phyloP scores from a whole-genome alignment of 129 eudicot genomes.

The Artemisia argyi region DNA sequence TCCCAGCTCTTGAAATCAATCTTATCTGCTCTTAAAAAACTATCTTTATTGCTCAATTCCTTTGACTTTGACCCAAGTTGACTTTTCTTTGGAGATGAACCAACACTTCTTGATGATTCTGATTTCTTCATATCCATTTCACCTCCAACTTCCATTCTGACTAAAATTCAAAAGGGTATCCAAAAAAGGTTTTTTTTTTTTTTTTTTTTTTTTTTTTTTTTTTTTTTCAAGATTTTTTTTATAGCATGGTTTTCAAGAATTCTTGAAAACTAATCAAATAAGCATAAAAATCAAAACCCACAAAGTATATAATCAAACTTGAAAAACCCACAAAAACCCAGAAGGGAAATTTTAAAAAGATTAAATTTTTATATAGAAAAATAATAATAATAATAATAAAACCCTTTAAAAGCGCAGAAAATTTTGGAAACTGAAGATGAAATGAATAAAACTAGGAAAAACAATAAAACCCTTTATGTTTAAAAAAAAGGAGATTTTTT shows the following conservation, averaged over 20 bases:
- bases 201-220: not conserved
- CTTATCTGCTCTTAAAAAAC: constrained; percentile 75
- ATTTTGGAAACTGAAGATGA: constrained; percentile 2
- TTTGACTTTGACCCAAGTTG: constrained; percentile 43
- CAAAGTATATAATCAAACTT: constrained; percentile 3
- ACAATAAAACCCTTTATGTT: not conserved
- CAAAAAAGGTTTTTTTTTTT: not conserved
- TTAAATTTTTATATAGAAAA: not conserved
- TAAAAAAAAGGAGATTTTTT: not conserved
- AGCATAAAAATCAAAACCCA: not conserved
- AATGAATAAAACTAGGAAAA: constrained; percentile 15
- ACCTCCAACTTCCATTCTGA: not conserved
- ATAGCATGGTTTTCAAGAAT: constrained; percentile 26
- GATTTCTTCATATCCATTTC: constrained; percentile 17
- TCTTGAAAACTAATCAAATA: constrained; percentile 22
- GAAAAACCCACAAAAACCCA: constrained; percentile 9
- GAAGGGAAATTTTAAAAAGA: not conserved
- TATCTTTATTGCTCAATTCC: constrained; percentile 50
- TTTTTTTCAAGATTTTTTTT: not conserved
- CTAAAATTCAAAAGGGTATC: no score
- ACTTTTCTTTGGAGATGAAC: constrained; percentile 36
- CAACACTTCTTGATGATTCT: constrained; percentile 41
- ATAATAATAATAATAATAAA: not conserved
- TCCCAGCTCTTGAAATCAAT: constrained; percentile 91
- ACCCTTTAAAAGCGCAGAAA: not conserved